These are phyloP conservation scores for Gigaspora rosea DNA, from an alignment of 192 early-diverging fungal species.

Conservation along the genomic window DNA sequence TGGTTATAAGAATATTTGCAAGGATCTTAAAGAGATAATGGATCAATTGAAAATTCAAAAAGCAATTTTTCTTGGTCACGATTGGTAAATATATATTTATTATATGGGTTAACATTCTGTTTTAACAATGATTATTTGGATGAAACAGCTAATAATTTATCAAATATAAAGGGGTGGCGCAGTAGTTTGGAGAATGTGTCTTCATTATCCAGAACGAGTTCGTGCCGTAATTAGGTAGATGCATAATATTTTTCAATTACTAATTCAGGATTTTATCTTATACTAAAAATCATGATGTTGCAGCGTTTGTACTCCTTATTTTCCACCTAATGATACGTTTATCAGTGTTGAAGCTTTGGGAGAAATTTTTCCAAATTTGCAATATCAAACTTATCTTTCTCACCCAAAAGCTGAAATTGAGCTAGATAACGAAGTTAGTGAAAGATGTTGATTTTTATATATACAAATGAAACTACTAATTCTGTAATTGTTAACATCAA, in stretches of 20 bases:
- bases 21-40: slow-evolving; percentile 59
- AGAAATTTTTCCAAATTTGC: slow-evolving; percentile 49
- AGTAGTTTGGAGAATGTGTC: slow-evolving; percentile 54
- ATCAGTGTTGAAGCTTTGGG: slow-evolving; percentile 49
- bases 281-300: slow-evolving; percentile 4
- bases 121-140: neutral
- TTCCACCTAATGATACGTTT: slow-evolving; percentile 38
- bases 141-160: neutral
- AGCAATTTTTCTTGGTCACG: slow-evolving; percentile 64
- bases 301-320: slow-evolving; percentile 58
- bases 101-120: neutral
- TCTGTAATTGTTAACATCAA: neutral
- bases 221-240: slow-evolving; percentile 44
- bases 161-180: slow-evolving; percentile 44
- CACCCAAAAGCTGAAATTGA: slow-evolving; percentile 45
- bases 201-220: slow-evolving; percentile 63
- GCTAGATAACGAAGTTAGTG: slow-evolving; percentile 42
- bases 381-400: slow-evolving; percentile 52
- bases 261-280: neutral
- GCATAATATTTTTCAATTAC: neutral
- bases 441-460: neutral
- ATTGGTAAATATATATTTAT: slow-evolving; percentile 51
- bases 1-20: slow-evolving; percentile 48
- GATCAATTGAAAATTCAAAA: slow-evolving; percentile 55
- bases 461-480: neutral